A percentile compares a stretch with the other conserved stretches of the same genome.
Evolutionary conservation across 116 monocot species (phyloP).

Genomic region (Thalassia testudinum): DNA sequence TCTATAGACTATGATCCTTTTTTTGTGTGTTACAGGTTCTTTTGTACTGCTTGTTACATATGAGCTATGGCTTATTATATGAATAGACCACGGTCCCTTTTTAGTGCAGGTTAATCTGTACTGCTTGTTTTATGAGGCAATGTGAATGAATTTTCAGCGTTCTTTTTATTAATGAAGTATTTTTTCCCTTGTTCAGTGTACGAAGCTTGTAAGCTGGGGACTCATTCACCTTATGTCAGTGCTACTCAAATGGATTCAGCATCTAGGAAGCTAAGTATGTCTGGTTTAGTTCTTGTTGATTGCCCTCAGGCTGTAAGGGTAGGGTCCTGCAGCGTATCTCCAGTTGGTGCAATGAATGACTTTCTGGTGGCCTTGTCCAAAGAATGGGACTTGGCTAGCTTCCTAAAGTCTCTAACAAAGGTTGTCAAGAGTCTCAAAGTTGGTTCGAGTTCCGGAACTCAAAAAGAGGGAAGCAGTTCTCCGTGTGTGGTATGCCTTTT

Average conservation of each 20-base stretch:
- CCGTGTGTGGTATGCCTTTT: slow-evolving; percentile 39
- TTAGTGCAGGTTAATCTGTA: no score
- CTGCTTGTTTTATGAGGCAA: no score
- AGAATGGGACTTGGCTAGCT: slow-evolving; percentile 51
- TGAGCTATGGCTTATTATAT: no score
- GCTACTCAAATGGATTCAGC: slow-evolving; percentile 43
- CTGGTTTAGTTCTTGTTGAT: slow-evolving; percentile 72
- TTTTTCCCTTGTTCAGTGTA: slow-evolving; percentile 43
- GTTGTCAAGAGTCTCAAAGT: slow-evolving; percentile 58
- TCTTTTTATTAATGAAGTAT: background rate
- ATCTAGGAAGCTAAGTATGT: slow-evolving; percentile 27
- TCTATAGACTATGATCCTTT: no score
- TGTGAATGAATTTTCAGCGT: no score
- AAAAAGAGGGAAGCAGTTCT: slow-evolving; percentile 52
- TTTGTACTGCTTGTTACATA: no score
- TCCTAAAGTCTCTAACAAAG: slow-evolving; percentile 34
- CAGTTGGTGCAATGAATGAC: slow-evolving; percentile 35
- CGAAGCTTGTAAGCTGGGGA: slow-evolving; percentile 85
- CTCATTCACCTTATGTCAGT: slow-evolving; percentile 43
- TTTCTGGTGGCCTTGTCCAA: slow-evolving; percentile 51
- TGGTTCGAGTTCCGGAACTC: slow-evolving; percentile 22
- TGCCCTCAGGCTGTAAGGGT: slow-evolving; percentile 64
- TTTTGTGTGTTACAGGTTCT: no score
- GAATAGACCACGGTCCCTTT: no score
- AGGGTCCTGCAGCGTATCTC: slow-evolving; percentile 19